Evolutionary conservation across 176 grass and related monocot species (phyloP), one percentile per base, ranked within the genome.

Genomic region (Ensete glaucum): DNA sequence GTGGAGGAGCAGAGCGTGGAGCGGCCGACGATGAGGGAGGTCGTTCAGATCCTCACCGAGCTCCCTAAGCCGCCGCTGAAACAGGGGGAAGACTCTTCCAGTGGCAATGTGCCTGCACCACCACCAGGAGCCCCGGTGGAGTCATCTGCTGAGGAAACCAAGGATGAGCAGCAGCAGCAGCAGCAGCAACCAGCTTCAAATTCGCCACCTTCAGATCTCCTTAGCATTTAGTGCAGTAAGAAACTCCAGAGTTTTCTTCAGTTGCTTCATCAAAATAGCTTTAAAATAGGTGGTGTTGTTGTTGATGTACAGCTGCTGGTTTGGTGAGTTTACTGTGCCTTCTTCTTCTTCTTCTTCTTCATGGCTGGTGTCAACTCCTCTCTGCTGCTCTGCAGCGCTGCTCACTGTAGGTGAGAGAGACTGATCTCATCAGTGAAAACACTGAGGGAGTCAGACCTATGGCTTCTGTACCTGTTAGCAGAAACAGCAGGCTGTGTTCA

Each of bases 1-100:
- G 90, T 97, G 1, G 94, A 97, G 84, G 94, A 97, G 79, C 94
- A 93, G 80, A 97, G 94, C 50, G 80, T 93, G 66, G 89, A 97
- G 77, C 79, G 94, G 50, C 94, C 94, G 7, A 97, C 90, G 2
- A 97, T 93, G 94, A 72, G 94, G 52, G 94, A 97, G 71, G 94
- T 97, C 69, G 90, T 97, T 58, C 94, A 97, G 76, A 97, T 97
- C 69, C 80, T 97, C 14, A 80, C 80, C 50, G 94, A 97, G 64
- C 84, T 91, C 49, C 94, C 94, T 1, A 88, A 84, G 68, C 67
- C 66, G n/a, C 14, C 22, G 23, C 3, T 11, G 0, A 80, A 83
- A 11, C 64, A 82, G 22, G 81, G 76, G 22, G 90, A 87, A 7
- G 67, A 70, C 17, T 77, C 60, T 72, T 67, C 81, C 56, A 55